Conservation (phyloP, 2,329 filamentous ascomycete species). For the Malbranchea cinnamomea region DNA sequence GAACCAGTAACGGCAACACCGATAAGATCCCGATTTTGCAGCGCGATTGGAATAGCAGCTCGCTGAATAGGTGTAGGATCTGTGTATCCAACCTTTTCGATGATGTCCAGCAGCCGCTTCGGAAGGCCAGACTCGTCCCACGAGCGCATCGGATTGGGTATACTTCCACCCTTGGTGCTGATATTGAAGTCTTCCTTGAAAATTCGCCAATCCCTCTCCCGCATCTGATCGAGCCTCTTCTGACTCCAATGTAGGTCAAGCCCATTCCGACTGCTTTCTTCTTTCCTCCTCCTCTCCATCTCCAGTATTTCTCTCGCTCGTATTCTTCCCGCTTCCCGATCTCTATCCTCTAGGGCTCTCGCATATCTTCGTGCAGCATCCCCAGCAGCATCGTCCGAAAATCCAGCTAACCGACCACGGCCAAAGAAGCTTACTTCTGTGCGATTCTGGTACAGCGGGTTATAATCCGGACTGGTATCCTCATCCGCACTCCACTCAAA, state of each 20-base stretch:
- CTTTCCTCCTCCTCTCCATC: constrained; percentile 63
- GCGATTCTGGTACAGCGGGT: constrained; percentile 60
- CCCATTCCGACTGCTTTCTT: constrained; percentile 55
- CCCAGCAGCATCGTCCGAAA: constrained; percentile 43
- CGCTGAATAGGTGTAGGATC: constrained; percentile 87
- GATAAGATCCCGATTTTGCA: constrained; percentile 89
- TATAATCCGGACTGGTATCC: constrained; percentile 73
- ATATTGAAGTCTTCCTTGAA: constrained; percentile 99
- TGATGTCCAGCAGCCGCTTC: constrained; percentile 60
- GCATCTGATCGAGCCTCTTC: constrained; percentile 85
- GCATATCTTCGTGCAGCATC: constrained; percentile 41
- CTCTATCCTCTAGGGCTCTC: constrained; percentile 56
- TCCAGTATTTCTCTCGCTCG: constrained; percentile 71
- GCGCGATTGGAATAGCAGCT: constrained; percentile 85
- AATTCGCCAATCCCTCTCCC: constrained; percentile 95
- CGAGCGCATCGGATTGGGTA: constrained; percentile 91
- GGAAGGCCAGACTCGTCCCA: constrained; percentile 81
- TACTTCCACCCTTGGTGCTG: constrained; percentile 74
- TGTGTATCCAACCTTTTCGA: constrained; percentile 73
- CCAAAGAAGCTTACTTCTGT: constrained; percentile 56
- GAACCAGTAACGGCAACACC: constrained; percentile 97
- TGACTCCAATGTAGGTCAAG: constrained; percentile 93
- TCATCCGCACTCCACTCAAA: constrained; percentile 96
- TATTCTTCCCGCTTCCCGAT: constrained; percentile 58
- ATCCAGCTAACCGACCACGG: constrained; percentile 51